Evolutionary conservation across 192 early-diverging fungal species (phyloP), one percentile per base, ranked within the genome.

Genomic region (Allomyces macrogynus): DNA sequence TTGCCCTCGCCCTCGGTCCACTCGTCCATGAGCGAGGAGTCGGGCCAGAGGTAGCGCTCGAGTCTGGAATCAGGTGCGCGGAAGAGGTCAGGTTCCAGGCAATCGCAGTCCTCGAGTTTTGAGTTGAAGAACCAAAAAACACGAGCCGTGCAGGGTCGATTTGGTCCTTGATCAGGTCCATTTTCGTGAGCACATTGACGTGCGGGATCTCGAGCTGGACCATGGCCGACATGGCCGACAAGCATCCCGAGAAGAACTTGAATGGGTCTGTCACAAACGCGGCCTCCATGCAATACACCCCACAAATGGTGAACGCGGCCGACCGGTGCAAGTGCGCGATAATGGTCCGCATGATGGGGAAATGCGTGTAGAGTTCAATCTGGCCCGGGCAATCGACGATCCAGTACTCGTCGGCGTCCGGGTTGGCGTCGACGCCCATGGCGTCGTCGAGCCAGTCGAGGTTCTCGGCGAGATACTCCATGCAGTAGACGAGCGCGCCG

Each of bases 321-420:
- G 32, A 40, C 43, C 84, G 76, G 61, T 76, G 76, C 60, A 97
- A 68, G 16, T 73, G 70, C 44, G 83, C 79, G 25, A 89, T 85
- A 42, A 99, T 65, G 4, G 81, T 77, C 65, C 85, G 81, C 88
- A 99, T 99, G 65, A 97, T 90, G 25, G 92, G 87, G 65, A 93
- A 91, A 70, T 98, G 95, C 27, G 95, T 97, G 74, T 99, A 99
- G 18, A 99, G 80, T 75, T 99, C 95, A 68, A 99, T 99, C 73
- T 99, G 93, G 5, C 94, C 91, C 12, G 95, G 95, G 68, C 93
- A 95, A 73, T 99, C 95, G 62, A 99, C 83, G 61, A 99, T 92
- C 60, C 97, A 75, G 68, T 97, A 96, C 70, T 99, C 95, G 70
- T 99, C 92, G 43, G 92, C 91, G 65, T 86, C 95, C 3, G 24